These are phyloP conservation scores for Talaromyces trachyspermus DNA, from an alignment of 495 filamentous ascomycete genomes.

Conservation along the genomic window DNA sequence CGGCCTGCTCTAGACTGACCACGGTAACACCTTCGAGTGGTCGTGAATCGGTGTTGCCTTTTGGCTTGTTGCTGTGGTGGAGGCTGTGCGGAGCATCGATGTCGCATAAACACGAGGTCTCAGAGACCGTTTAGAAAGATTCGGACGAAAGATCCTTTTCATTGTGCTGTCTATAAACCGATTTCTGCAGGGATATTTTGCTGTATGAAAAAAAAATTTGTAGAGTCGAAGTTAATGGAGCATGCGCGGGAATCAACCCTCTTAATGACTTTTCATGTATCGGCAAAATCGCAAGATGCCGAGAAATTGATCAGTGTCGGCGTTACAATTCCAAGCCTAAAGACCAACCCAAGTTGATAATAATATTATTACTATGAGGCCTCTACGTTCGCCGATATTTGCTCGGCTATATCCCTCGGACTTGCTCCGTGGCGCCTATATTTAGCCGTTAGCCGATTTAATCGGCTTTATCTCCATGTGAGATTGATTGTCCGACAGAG, in stretches of 20 bases:
- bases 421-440: background rate
- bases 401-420: background rate
- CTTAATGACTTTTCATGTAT: background rate
- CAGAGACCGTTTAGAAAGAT: background rate
- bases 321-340: background rate
- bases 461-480: background rate
- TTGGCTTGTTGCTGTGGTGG: background rate
- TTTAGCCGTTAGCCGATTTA: background rate
- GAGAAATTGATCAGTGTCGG: background rate
- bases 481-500: background rate
- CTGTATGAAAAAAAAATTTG: background rate
- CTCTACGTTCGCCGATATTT: background rate
- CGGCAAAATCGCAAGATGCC: background rate
- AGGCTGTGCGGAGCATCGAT: background rate
- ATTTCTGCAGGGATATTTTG: background rate
- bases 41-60: background rate
- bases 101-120: background rate
- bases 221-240: background rate
- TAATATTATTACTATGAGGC: background rate
- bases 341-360: background rate
- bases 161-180: background rate
- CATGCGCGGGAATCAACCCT: background rate
- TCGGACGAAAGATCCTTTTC: background rate
- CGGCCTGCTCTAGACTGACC: slow-evolving; percentile 46
- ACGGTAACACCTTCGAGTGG: slow-evolving; percentile 42